Evolutionary conservation across 176 grass and related monocot genomes (phyloP).

Genomic region (Bromus sterilis): DNA sequence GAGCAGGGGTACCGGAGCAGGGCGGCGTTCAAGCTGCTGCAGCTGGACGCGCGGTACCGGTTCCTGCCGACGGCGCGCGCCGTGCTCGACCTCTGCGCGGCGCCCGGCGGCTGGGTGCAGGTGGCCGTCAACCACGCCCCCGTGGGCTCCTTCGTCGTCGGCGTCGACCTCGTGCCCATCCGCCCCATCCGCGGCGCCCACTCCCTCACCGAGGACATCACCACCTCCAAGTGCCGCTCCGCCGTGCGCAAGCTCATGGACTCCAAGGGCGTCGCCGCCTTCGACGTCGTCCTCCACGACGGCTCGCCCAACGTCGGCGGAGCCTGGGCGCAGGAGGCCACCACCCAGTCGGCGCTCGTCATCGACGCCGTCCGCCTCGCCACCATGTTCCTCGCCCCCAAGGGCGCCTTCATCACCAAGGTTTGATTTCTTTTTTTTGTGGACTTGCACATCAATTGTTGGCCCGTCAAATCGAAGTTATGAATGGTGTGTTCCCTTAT

Average conservation of each 20-base stretch:
- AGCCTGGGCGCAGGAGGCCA: constrained; percentile 88
- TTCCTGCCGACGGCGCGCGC: constrained; percentile 79
- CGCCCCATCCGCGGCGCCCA: constrained; percentile 79
- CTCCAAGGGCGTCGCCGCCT: constrained; percentile 49
- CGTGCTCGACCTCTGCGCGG: constrained; percentile 91
- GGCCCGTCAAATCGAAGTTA: too few species aligned
- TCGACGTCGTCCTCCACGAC: constrained; percentile 87
- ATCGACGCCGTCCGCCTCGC: constrained; percentile 71
- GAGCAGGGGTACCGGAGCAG: constrained; percentile 88
- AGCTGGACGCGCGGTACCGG: constrained; percentile 78
- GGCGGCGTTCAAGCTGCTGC: constrained; percentile 90
- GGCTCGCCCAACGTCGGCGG: constrained; percentile 92
- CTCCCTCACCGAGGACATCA: constrained; percentile 86
- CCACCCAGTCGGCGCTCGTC: constrained; percentile 68
- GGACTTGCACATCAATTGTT: too few species aligned
- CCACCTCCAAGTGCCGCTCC: constrained; percentile 79
- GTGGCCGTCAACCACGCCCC: constrained; percentile 74
- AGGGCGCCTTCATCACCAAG: constrained; percentile 86
- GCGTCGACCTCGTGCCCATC: constrained; percentile 81
- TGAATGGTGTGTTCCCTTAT: too few species aligned
- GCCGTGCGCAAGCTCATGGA: constrained; percentile 72
- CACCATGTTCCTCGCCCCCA: constrained; percentile 77
- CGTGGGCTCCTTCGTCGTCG: constrained; percentile 67
- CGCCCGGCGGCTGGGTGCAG: constrained; percentile 89
- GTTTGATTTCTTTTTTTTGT: too few species aligned